phyloP scores from a whole-genome alignment of 371 early-diverging fungal genomes.

The Mucor racemosus region DNA sequence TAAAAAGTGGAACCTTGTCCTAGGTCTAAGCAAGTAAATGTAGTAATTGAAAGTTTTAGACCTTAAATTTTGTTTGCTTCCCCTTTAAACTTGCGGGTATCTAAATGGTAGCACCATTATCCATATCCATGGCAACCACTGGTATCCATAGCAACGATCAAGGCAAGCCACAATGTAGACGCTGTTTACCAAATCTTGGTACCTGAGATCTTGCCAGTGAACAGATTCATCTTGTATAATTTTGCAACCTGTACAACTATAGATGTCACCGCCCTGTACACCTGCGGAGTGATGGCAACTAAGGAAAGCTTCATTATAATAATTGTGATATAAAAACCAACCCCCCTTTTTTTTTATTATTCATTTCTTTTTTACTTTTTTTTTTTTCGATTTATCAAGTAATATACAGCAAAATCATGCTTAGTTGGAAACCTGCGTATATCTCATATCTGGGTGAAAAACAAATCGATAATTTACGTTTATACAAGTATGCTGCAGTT shows the following conservation, averaged over 20 bases:
- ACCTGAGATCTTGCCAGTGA: not conserved
- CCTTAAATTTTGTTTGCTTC: not conserved
- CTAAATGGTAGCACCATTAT: not conserved
- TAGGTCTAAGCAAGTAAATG: not conserved
- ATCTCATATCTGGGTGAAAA: constrained; percentile 44
- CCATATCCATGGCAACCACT: no score
- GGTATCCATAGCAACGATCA: no score
- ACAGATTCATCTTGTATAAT: not conserved
- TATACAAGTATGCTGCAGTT: constrained; percentile 84
- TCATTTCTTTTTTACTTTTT: not conserved
- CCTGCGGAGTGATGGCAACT: constrained; percentile 1
- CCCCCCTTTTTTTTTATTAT: not conserved
- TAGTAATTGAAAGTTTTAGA: not conserved
- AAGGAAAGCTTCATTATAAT: not conserved
- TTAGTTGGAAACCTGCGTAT: constrained; percentile 17
- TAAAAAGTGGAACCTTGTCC: constrained; percentile 1
- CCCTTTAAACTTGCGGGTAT: not conserved
- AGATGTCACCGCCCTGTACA: constrained; percentile 5
- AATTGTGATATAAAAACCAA: not conserved
- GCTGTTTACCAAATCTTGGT: no score
- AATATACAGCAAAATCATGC: not conserved
- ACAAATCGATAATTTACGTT: constrained; percentile 74
- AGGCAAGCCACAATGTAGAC: no score
- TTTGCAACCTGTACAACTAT: not conserved
- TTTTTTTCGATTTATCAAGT: not conserved